Evolutionary conservation across 495 filamentous ascomycete species (phyloP).

Genomic region (Lineolata rhizophorae): DNA sequence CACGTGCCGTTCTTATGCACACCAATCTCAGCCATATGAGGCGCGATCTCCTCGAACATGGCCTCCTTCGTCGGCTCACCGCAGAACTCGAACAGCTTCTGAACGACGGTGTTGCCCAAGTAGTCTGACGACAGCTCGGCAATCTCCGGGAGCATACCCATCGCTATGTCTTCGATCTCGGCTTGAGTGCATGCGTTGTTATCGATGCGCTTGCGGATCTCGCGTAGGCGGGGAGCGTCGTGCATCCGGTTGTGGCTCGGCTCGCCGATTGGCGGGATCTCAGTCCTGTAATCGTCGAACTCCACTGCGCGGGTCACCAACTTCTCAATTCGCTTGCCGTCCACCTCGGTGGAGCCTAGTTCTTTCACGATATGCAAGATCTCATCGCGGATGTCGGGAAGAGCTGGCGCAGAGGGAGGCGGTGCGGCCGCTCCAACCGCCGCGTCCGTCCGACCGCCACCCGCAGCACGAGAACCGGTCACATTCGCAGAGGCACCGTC

Average conservation of each 20-base stretch:
- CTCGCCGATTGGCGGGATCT: conserved; percentile 78
- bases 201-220: conserved; percentile 93
- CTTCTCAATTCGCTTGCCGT: conserved; percentile 44
- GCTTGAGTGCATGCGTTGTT: conserved; percentile 65
- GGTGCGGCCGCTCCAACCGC: not conserved
- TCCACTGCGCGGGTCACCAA: conserved; percentile 56
- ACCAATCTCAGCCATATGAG: conserved; percentile 87
- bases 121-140: conserved; percentile 89
- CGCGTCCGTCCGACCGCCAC: no score
- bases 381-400: conserved; percentile 50
- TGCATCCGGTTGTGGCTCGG: conserved; percentile 78
- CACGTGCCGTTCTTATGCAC: conserved; percentile 98
- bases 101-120: conserved; percentile 95
- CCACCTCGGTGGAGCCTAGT: conserved; percentile 73
- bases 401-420: conserved; percentile 12
- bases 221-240: conserved; percentile 84
- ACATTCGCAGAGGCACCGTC: conserved; percentile 14
- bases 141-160: conserved; percentile 87
- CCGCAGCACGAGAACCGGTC: no score
- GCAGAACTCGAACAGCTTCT: conserved; percentile 93
- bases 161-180: conserved; percentile 82
- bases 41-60: conserved; percentile 74
- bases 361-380: conserved; percentile 72
- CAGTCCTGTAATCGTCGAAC: conserved; percentile 47
- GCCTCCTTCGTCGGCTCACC: conserved; percentile 74